Evolutionary conservation across 139 green algal species (phyloP), one percentile per base, ranked within the genome.

Genomic region (Chlorella vulgaris): DNA sequence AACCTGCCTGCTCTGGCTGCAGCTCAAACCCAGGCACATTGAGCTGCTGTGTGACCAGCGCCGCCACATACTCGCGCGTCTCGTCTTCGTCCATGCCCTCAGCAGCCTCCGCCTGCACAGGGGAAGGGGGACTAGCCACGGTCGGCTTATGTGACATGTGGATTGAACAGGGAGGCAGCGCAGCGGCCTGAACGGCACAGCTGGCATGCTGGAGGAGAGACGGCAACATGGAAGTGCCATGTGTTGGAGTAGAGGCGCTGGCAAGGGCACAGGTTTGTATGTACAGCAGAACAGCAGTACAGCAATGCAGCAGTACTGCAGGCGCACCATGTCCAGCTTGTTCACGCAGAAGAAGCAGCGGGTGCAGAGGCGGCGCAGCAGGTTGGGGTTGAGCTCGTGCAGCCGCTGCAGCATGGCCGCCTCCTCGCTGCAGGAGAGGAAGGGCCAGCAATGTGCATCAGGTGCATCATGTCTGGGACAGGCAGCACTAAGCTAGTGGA

Each of bases 361-460:
- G 67, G 21, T 81, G 31, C 31, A 68, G 35, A 80, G 58, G 73
- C 73, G 73, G 53, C 53, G 73, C 31, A 96, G 78, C 42, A 96
- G 91, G 63, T 70, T 47, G 0, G 92, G 92, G 81, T 96, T 96
- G 68, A 94, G 87, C 22, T 83, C 74, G 36, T 81, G 70, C 51
- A 95, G 88, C 13, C 89, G 84, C 26, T 73, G 42, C 35, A 95
- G 83, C 78, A 94, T 78, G 8, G 71, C 83, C 19, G 88, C 89
- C 83, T 95, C 91, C 73, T 95, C 91, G 35, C 40, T 78, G 78
- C 70, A 51, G 15, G 62, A 4, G 10, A 68, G 60, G 18, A 7
- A 58, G 15, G 47, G 10, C 47, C 47, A 58, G 47, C 47, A 24
- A 58, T n/a, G n/a, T n/a, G n/a, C n/a, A n/a, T n/a, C n/a, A n/a